Evolutionary conservation across 2,329 filamentous ascomycete genomes (phyloP).

Genomic region (Cercospora sp.): DNA sequence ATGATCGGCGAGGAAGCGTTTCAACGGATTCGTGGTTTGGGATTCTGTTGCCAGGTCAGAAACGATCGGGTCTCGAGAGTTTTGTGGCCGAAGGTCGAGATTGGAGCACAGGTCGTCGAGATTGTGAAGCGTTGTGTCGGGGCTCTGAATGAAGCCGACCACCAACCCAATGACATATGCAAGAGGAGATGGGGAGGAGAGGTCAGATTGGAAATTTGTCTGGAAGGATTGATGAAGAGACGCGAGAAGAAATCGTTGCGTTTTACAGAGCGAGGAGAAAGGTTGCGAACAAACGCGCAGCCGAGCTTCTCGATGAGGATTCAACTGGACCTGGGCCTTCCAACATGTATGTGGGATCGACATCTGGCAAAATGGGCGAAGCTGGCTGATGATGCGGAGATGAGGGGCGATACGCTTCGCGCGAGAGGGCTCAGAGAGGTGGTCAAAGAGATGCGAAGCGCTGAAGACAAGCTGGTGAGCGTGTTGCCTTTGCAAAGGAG

Average conservation of each 20-base stretch:
- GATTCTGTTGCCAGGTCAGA: neutral
- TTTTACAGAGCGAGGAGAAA: neutral
- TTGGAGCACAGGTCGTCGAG: neutral
- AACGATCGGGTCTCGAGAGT: neutral
- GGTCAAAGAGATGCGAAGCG: constrained; percentile 1
- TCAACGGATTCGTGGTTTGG: neutral
- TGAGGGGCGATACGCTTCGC: neutral
- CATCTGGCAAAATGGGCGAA: constrained; percentile 1
- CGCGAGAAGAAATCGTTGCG: neutral
- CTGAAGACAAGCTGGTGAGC: neutral
- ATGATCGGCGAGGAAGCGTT: constrained; percentile 7
- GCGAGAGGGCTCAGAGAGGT: constrained; percentile 3
- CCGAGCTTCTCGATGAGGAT: constrained; percentile 1
- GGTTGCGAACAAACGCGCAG: neutral
- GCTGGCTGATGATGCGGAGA: constrained; percentile 4
- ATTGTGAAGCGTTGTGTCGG: neutral
- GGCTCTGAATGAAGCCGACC: neutral
- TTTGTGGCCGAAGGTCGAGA: neutral
- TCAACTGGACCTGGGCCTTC: neutral
- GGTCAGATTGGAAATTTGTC: neutral
- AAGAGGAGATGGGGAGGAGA: neutral
- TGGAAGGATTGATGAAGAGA: neutral
- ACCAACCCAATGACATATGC: no score
- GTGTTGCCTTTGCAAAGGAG: constrained; percentile 6
- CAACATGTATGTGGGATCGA: constrained; percentile 6